A percentile compares a stretch with the other conserved stretches of the same genome.
Evolutionary conservation across 306 rosid genomes (phyloP).

Genomic region (Prinsepia uniflora): DNA sequence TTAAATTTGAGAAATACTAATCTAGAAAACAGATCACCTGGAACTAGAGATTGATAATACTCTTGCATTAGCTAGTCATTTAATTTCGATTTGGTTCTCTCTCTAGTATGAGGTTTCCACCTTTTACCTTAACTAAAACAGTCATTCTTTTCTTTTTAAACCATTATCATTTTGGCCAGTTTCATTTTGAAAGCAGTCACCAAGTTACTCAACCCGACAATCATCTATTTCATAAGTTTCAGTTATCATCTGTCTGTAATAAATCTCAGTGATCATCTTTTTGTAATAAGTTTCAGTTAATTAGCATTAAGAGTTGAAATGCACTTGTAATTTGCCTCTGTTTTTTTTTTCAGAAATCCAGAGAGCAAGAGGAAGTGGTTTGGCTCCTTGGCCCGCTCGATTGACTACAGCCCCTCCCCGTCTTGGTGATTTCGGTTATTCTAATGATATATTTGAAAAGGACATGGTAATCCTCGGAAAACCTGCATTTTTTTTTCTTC

Average conservation of each 20-base stretch:
- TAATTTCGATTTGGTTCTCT: not conserved
- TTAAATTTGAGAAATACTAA: not conserved
- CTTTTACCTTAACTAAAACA: not conserved
- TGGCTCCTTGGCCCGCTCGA: conserved; percentile 98
- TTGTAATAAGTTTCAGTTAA: not conserved
- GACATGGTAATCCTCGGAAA: conserved; percentile 57
- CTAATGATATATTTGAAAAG: conserved; percentile 75
- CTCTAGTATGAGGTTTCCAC: not conserved
- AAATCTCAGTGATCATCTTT: no score
- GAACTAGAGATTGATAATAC: not conserved
- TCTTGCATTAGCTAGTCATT: not conserved
- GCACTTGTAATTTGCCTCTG: not conserved
- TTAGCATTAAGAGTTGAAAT: not conserved
- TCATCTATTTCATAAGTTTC: not conserved
- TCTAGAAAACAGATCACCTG: not conserved
- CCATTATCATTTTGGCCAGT: not conserved
- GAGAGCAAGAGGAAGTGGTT: conserved; percentile 72
- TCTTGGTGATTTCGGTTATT: conserved; percentile 79
- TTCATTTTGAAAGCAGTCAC: not conserved
- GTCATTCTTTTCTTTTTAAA: not conserved
- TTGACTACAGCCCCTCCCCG: conserved; percentile 91
- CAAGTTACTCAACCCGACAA: not conserved
- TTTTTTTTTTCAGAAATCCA: conserved; percentile 55
- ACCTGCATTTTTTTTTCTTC: not conserved
- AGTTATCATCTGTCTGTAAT: not conserved